Percentiles rank a stretch among this genome's conserved stretches.
Conservation (phyloP, 2,329 filamentous ascomycete genomes). For the Trichoderma oligosporum region DNA sequence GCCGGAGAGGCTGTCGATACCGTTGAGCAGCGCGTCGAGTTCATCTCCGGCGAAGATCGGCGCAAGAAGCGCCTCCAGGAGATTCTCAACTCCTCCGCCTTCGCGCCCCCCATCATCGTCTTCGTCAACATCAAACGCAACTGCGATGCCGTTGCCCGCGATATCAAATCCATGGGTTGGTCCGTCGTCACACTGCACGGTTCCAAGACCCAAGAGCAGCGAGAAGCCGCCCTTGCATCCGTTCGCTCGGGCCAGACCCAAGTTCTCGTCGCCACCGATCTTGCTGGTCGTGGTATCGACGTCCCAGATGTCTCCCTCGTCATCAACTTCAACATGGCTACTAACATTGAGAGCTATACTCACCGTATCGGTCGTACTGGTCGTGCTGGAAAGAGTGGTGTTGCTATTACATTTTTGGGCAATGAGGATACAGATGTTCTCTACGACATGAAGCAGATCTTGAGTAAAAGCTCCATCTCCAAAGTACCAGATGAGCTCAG, state of each 20-base stretch:
- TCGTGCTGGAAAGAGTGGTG: constrained; percentile 94
- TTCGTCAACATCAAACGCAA: constrained; percentile 99
- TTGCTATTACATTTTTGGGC: constrained; percentile 92
- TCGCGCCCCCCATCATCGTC: constrained; percentile 88
- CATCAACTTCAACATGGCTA: constrained; percentile 98
- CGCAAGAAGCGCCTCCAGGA: constrained; percentile 94
- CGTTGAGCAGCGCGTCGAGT: constrained; percentile 94
- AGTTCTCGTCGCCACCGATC: constrained; percentile 90
- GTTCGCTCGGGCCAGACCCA: constrained; percentile 76
- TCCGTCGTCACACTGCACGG: constrained; percentile 87
- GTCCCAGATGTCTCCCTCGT: constrained; percentile 91
- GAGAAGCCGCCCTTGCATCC: constrained; percentile 85
- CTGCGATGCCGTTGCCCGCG: constrained; percentile 89
- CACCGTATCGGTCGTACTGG: constrained; percentile 96
- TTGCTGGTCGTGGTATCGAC: constrained; percentile 96
- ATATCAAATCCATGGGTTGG: constrained; percentile 93
- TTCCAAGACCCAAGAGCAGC: constrained; percentile 95
- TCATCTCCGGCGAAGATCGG: constrained; percentile 86
- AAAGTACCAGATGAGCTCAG: constrained; percentile 87
- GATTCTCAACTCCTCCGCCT: constrained; percentile 77
- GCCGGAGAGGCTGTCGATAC: constrained; percentile 95
- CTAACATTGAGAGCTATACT: constrained; percentile 88
- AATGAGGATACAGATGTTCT: constrained; percentile 85
- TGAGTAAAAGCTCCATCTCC: constrained; percentile 82
- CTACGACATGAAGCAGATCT: constrained; percentile 95